Base-by-base conservation (phyloP, 768 basidiomycete species). In the Leccinum disarticulatum region DNA sequence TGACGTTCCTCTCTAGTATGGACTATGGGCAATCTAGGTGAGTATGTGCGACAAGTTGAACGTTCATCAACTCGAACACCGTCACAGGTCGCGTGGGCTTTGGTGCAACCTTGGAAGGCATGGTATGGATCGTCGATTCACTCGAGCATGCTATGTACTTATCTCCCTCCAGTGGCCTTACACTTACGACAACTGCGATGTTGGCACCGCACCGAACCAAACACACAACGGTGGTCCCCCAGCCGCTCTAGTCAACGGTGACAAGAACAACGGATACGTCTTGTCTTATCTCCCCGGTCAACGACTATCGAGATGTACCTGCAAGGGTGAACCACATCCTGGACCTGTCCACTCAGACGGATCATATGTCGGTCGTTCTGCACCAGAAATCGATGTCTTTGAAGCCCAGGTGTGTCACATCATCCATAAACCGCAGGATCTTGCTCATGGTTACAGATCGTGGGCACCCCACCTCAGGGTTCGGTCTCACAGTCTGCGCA, bases 141-240 rank as follows among this genome's bases (percentile, higher is more conserved):
- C 13, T 52, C 55, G 49, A 63, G 27, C 57, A 22, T 51, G 54
- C 33, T 41, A 11, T 15, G 33, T 61, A 27, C 51, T 52, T 52
- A 62, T 14, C 7, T 49, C 55, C 28, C 54, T 30, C 13, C 54
- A 87, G 87, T 90, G 88, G 90, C 91, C 90, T 0, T 92, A 91
- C 73, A 86, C 86, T 2, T 92, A 92, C 62, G 89, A 92, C 64
- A 76, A 81, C 11, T 97, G 96, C 66, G 95, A 98, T 70, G 85
- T 95, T n/a, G 96, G 96, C n/a, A 95, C 95, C 1, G 79, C 84
- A 17, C 73, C 82, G 8, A 98, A 98, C 72, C 95, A 98, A 73
- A 88, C 92, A 1, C 51, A 84, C 48, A 81, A 88, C 59, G 87
- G 85, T 2, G 70, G 70, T 50, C 95, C 95, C 1, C 57, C 64